Percentiles rank a stretch among this genome's conserved stretches.
Conservation (phyloP, 2,329 filamentous ascomycete genomes). For the Paraconiothyrium brasiliense region DNA sequence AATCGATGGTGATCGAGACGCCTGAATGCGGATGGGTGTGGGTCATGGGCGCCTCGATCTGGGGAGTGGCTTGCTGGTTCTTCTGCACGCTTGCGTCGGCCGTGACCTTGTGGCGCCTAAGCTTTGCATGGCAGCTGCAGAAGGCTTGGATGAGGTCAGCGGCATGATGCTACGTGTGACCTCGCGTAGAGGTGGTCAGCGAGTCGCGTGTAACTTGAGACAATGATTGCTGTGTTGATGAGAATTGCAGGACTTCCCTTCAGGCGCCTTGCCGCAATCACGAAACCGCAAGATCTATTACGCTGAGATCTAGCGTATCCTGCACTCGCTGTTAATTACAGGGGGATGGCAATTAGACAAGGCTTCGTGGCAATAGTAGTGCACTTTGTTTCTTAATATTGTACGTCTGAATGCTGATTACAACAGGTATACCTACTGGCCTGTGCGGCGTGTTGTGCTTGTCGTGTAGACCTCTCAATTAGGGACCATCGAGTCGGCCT, state of each 20-base stretch:
- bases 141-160: slow-evolving; percentile 11
- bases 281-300: too few species aligned
- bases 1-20: background rate
- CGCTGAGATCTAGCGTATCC: too few species aligned
- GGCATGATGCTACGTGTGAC: background rate
- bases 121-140: slow-evolving; percentile 8
- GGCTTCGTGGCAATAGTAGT: background rate
- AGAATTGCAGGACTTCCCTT: too few species aligned
- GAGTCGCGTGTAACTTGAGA: background rate
- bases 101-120: background rate
- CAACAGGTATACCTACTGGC: background rate
- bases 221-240: too few species aligned
- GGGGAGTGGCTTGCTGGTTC: background rate
- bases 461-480: background rate
- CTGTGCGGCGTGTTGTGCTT: background rate
- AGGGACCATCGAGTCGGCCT: background rate
- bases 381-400: background rate
- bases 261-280: too few species aligned
- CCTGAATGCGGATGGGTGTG: background rate
- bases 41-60: background rate
- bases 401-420: background rate
- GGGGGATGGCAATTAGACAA: too few species aligned
- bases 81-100: slow-evolving; percentile 13
- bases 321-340: background rate
- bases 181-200: background rate